These are phyloP conservation scores for Crithidia fasciculata DNA, from an alignment of 208 protist species.

Conservation along the genomic window DNA sequence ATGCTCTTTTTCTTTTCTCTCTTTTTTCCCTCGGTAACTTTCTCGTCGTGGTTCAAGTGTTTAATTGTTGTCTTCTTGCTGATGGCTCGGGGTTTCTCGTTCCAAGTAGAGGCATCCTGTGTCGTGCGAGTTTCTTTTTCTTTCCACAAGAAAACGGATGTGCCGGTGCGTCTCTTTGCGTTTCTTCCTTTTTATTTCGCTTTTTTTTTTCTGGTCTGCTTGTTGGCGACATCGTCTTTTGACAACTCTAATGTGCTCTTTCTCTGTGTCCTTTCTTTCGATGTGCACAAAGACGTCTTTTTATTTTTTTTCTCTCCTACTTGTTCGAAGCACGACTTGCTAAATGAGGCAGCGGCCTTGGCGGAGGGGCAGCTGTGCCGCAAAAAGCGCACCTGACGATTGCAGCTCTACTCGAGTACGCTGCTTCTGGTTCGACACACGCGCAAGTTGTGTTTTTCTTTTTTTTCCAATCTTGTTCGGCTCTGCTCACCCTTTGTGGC, in stretches of 20 bases:
- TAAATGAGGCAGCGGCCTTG: no score
- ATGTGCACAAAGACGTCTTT: constrained; percentile 2
- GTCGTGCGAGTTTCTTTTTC: neutral
- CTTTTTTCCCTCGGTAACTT: neutral
- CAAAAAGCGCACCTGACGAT: no score
- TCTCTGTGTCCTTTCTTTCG: neutral
- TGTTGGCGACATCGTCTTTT: neutral
- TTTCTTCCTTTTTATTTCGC: neutral
- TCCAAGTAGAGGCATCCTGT: neutral
- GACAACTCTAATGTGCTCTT: constrained; percentile 5
- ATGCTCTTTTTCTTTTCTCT: constrained; percentile 10
- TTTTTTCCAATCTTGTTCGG: neutral
- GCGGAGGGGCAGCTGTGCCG: no score
- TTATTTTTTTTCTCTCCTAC: constrained; percentile 1
- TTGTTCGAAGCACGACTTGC: neutral
- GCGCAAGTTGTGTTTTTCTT: neutral
- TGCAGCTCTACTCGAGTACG: neutral
- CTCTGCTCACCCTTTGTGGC: neutral
- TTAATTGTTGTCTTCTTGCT: constrained; percentile 11
- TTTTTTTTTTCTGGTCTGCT: neutral
- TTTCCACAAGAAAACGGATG: neutral
- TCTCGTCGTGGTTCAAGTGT: neutral
- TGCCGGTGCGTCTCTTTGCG: neutral
- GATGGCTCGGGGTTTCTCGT: neutral
- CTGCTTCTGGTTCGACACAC: neutral